Conservation (phyloP, 208 protist species). For the Trypanosoma boissoni region DNA sequence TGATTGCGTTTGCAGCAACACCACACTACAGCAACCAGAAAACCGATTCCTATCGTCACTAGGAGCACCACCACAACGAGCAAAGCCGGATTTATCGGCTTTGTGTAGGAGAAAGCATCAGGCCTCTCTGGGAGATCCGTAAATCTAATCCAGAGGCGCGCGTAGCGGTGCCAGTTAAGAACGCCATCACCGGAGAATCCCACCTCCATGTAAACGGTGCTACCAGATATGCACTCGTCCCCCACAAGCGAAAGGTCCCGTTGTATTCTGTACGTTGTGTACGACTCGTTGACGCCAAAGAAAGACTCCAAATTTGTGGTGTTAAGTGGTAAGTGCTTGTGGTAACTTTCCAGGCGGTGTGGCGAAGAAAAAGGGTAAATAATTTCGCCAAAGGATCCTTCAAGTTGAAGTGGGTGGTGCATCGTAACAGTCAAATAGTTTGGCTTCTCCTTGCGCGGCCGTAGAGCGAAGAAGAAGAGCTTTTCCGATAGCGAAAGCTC, state of each 20-base stretch:
- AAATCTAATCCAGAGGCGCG: constrained; percentile 47
- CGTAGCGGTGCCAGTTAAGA: constrained; percentile 25
- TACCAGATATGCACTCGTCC: constrained; percentile 35
- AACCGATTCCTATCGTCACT: constrained; percentile 16
- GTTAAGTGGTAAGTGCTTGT: constrained; percentile 5
- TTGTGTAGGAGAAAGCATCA: constrained; percentile 18
- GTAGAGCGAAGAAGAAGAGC: constrained; percentile 14
- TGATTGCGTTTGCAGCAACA: constrained; percentile 27
- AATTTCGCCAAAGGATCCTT: constrained; percentile 18
- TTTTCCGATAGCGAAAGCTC: background rate
- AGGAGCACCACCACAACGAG: constrained; percentile 31
- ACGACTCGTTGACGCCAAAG: constrained; percentile 29
- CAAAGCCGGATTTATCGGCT: constrained; percentile 33
- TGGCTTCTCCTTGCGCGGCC: background rate
- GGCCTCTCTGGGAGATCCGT: constrained; percentile 24
- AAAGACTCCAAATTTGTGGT: constrained; percentile 10
- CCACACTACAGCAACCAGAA: constrained; percentile 35
- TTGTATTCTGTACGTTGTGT: constrained; percentile 22
- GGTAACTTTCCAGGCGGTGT: constrained; percentile 8
- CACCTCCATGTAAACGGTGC: constrained; percentile 54
- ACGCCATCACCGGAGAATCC: constrained; percentile 26
- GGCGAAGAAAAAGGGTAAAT: constrained; percentile 14
- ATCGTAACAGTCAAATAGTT: constrained; percentile 8
- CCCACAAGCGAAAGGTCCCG: constrained; percentile 28
- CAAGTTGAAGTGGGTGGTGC: constrained; percentile 5